phyloP scores from a whole-genome alignment of 2,329 filamentous ascomycete genomes.

The Aspergillus melleus region DNA sequence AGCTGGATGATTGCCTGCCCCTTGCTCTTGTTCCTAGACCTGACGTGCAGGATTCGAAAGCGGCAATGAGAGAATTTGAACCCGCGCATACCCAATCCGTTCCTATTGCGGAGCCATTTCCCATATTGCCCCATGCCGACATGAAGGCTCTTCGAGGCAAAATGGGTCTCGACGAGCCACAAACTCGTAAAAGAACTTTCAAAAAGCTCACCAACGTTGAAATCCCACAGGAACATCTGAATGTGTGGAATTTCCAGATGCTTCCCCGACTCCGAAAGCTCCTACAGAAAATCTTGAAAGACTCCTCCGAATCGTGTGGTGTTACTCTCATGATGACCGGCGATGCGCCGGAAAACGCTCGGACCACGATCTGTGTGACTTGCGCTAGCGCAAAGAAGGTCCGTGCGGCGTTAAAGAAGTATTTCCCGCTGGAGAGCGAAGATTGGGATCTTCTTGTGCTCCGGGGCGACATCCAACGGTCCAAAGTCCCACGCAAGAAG shows the following conservation, averaged over 20 bases:
- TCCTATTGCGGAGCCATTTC: constrained; percentile 18
- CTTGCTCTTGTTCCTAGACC: constrained; percentile 39
- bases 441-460: constrained; percentile 62
- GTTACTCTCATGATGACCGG: constrained; percentile 63
- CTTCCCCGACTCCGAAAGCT: constrained; percentile 60
- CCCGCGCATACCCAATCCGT: constrained; percentile 12
- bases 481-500: constrained; percentile 50
- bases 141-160: constrained; percentile 26
- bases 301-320: constrained; percentile 61
- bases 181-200: constrained; percentile 40
- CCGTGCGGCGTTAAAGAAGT: constrained; percentile 57
- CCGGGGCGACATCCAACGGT: constrained; percentile 57
- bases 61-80: constrained; percentile 19
- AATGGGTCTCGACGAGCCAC: constrained; percentile 27
- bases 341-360: constrained; percentile 56
- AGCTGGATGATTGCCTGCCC: constrained; percentile 44
- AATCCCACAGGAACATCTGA: constrained; percentile 56
- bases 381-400: constrained; percentile 61
- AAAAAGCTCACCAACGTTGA: constrained; percentile 51
- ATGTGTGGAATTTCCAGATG: constrained; percentile 60
- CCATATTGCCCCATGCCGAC: constrained; percentile 22
- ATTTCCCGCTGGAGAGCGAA: constrained; percentile 57
- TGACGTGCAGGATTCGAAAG: constrained; percentile 27
- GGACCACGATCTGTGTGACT: constrained; percentile 63
- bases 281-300: constrained; percentile 58